Conservation (phyloP, 192 early-diverging fungal genomes). For the Backusella morwellensis region DNA sequence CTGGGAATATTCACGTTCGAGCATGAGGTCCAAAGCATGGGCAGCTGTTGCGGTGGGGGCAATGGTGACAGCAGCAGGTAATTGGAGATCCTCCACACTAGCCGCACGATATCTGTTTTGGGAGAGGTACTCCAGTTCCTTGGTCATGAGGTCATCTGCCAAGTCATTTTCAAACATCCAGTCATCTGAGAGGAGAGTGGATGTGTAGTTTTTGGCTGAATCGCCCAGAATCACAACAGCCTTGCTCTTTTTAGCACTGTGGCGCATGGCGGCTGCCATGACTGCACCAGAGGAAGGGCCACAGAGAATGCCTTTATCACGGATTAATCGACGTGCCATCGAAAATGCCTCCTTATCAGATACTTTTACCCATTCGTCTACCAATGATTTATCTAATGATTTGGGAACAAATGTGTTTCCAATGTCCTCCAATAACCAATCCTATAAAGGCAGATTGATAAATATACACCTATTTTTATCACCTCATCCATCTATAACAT, state of each 20-base stretch:
- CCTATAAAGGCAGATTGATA: constrained; percentile 10
- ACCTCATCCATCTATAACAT: neutral
- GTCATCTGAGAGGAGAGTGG: constrained; percentile 70
- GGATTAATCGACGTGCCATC: constrained; percentile 62
- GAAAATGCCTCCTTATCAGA: constrained; percentile 70
- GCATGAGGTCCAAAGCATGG: constrained; percentile 73
- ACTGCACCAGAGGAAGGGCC: constrained; percentile 69
- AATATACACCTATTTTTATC: too few species aligned
- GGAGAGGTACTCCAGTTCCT: constrained; percentile 54
- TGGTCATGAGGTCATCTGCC: constrained; percentile 58
- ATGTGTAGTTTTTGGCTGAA: constrained; percentile 65
- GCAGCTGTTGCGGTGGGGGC: constrained; percentile 53
- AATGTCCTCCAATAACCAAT: constrained; percentile 72
- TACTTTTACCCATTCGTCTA: constrained; percentile 69
- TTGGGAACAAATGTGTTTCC: constrained; percentile 62
- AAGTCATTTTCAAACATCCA: constrained; percentile 80
- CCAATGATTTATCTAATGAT: constrained; percentile 44
- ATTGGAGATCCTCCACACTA: constrained; percentile 80
- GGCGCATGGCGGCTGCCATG: constrained; percentile 57
- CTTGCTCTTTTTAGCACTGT: constrained; percentile 32
- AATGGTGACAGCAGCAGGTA: constrained; percentile 76
- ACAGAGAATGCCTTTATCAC: constrained; percentile 55
- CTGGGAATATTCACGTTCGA: constrained; percentile 85
- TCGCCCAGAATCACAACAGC: constrained; percentile 64
- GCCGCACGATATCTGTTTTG: constrained; percentile 75